phyloP scores from a whole-genome alignment of 805 yeast genomes.

The Millerozyma miso region DNA sequence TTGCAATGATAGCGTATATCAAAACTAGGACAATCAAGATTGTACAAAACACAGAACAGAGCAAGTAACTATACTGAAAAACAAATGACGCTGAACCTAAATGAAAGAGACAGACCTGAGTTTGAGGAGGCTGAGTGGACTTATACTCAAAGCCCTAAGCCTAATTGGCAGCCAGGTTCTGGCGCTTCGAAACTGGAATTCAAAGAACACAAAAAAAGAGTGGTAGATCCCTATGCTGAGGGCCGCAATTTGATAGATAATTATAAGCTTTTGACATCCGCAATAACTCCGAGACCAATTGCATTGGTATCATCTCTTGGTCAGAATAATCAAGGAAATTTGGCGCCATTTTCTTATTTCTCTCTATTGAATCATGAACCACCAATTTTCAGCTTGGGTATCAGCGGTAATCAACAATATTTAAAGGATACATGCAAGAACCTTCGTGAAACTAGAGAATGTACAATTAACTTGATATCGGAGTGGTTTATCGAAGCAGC shows the following conservation, averaged over 20 bases:
- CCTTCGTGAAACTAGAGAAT: constrained; percentile 48
- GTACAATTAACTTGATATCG: constrained; percentile 52
- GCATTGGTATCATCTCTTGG: constrained; percentile 51
- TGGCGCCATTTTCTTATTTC: constrained; percentile 63
- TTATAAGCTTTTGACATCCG: constrained; percentile 50
- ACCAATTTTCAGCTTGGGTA: constrained; percentile 51
- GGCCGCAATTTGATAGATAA: constrained; percentile 39
- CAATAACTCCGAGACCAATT: constrained; percentile 57
- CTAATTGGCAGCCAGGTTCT: constrained; percentile 42
- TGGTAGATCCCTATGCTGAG: constrained; percentile 45
- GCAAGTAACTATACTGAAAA: too few species aligned
- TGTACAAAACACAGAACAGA: too few species aligned
- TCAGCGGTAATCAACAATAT: constrained; percentile 32
- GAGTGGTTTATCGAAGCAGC: constrained; percentile 69
- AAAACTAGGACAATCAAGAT: too few species aligned
- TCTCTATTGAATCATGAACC: constrained; percentile 48
- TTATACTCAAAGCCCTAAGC: constrained; percentile 21
- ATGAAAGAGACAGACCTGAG: constrained; percentile 3
- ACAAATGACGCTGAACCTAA: too few species aligned
- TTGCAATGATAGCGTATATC: too few species aligned
- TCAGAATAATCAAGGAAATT: constrained; percentile 40
- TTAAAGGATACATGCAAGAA: constrained; percentile 51
- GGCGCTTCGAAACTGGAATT: constrained; percentile 46
- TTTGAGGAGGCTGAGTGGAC: constrained; percentile 8
- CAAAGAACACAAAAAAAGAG: constrained; percentile 41